These are phyloP conservation scores for Cyberlindnera veronae DNA, from an alignment of 805 yeast species.

Conservation along the genomic window DNA sequence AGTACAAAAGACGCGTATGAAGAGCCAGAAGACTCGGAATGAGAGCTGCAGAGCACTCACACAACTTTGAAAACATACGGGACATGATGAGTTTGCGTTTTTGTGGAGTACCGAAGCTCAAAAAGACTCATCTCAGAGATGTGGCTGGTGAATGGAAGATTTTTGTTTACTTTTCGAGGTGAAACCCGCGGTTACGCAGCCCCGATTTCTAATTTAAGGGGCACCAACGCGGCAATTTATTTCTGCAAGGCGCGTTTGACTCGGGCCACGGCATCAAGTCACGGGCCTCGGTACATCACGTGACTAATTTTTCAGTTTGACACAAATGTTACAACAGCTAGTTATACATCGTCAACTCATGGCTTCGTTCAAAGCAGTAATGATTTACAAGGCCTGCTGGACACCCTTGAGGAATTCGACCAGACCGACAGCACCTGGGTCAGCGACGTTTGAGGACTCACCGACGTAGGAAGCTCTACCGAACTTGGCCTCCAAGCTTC, in stretches of 20 bases:
- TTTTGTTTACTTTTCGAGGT: neutral
- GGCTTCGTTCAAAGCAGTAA: too few species aligned
- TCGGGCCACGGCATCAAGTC: too few species aligned
- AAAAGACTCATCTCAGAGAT: neutral
- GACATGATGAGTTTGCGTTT: slow-evolving; percentile 13
- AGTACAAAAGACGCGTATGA: too few species aligned
- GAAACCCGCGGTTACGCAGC: too few species aligned
- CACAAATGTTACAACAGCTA: too few species aligned
- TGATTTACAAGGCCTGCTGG: slow-evolving; percentile 20
- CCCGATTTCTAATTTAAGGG: too few species aligned
- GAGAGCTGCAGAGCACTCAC: slow-evolving; percentile 16
- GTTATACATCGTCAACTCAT: too few species aligned
- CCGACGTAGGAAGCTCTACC: slow-evolving; percentile 95
- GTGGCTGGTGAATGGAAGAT: neutral
- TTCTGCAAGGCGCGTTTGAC: too few species aligned
- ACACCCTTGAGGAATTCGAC: slow-evolving; percentile 48
- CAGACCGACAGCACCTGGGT: slow-evolving; percentile 92
- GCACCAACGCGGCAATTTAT: too few species aligned
- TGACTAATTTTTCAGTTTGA: too few species aligned
- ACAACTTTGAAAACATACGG: slow-evolving; percentile 19
- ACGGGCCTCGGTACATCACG: too few species aligned
- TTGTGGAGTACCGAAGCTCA: neutral
- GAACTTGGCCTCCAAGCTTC: slow-evolving; percentile 73
- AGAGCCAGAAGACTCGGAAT: too few species aligned
- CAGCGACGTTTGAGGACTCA: slow-evolving; percentile 66